These are phyloP conservation scores for Aspergillus sclerotioniger DNA, from an alignment of 495 filamentous ascomycete species.

Conservation along the genomic window DNA sequence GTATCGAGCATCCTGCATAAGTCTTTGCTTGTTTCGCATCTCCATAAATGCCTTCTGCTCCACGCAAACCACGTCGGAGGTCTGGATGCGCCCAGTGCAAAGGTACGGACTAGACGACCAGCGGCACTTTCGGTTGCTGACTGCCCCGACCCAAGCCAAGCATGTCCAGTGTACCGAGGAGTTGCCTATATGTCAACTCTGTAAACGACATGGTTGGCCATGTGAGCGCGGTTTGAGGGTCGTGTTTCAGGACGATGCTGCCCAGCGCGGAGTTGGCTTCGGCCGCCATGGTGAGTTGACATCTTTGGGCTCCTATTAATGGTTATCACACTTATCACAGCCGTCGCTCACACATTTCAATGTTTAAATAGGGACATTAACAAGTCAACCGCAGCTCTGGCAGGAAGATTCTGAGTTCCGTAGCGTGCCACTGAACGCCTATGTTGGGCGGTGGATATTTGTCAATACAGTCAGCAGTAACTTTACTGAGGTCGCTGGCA, in stretches of 20 bases:
- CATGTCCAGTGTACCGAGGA: slow-evolving; percentile 25
- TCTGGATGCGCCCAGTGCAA: slow-evolving; percentile 23
- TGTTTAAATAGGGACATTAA: not conserved
- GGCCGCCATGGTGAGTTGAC: slow-evolving; percentile 18
- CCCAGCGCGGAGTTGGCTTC: slow-evolving; percentile 20
- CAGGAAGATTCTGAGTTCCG: slow-evolving; percentile 6
- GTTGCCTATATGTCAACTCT: slow-evolving; percentile 16
- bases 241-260: slow-evolving; percentile 21
- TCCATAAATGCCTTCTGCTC: no score
- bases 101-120: slow-evolving; percentile 6
- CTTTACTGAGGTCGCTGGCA: not conserved
- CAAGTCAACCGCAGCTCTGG: not conserved
- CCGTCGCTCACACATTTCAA: not conserved
- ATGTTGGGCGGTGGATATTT: slow-evolving; percentile 18
- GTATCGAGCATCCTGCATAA: no score
- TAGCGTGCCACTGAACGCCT: slow-evolving; percentile 13
- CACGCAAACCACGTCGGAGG: not conserved
- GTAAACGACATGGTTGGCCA: slow-evolving; percentile 10
- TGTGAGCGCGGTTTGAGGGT: slow-evolving; percentile 18
- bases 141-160: slow-evolving; percentile 1
- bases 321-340: not conserved
- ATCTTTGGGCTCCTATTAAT: not conserved
- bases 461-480: slow-evolving; percentile 15
- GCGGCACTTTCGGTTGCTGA: not conserved
- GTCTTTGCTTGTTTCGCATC: no score